A percentile compares a stretch with the other conserved stretches of the same genome.
Conservation (phyloP, 2,329 filamentous ascomycete species). For the Colletotrichum sp. region DNA sequence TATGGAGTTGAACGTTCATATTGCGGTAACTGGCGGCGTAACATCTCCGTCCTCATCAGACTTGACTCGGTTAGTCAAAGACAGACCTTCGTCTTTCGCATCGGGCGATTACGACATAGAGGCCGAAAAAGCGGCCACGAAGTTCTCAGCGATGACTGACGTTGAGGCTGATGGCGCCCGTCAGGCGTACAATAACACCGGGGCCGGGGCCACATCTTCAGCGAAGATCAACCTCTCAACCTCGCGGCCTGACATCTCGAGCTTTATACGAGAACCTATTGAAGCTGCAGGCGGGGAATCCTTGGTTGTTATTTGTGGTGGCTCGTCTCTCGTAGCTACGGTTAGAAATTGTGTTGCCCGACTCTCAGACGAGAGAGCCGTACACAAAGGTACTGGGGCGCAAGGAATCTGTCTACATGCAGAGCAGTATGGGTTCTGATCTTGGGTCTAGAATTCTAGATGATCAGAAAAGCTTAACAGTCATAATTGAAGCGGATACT, state of each 20-base stretch:
- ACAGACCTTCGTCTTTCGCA: neutral
- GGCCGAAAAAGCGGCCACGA: neutral
- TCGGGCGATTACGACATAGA: neutral
- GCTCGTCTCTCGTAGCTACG: conserved; percentile 56
- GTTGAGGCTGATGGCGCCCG: neutral
- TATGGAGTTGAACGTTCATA: conserved; percentile 57
- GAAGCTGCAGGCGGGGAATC: conserved; percentile 66
- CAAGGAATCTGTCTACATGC: conserved; percentile 66
- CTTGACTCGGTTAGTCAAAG: neutral
- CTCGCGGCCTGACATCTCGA: conserved; percentile 49
- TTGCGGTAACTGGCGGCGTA: conserved; percentile 43
- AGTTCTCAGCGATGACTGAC: neutral
- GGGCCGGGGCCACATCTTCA: no score
- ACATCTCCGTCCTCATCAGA: neutral
- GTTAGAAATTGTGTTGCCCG: conserved; percentile 60
- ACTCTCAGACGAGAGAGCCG: conserved; percentile 64
- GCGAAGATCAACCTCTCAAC: neutral
- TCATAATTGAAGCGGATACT: neutral
- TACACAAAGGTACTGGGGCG: conserved; percentile 68
- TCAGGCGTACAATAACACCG: conserved; percentile 28
- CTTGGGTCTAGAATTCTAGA: neutral
- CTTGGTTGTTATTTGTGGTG: conserved; percentile 66
- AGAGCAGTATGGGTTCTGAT: conserved; percentile 62
- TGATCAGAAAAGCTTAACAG: neutral
- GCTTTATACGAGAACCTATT: conserved; percentile 57